These are phyloP conservation scores for Pontederia crassipes DNA, from an alignment of 176 grass and related monocot genomes.

Conservation along the genomic window DNA sequence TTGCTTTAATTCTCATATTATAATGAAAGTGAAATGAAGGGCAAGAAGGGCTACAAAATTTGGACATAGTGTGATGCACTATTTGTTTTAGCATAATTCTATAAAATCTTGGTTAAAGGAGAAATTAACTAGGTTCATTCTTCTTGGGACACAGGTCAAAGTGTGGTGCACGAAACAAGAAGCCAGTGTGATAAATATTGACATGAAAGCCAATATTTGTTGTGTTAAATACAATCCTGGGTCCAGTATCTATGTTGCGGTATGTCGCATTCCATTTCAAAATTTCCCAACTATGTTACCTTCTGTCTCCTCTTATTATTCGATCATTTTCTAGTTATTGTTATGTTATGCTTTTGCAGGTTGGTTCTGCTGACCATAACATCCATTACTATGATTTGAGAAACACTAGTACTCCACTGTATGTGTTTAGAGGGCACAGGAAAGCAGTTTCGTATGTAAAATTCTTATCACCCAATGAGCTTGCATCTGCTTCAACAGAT, in stretches of 20 bases:
- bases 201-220: conserved; percentile 99
- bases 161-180: conserved; percentile 97
- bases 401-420: conserved; percentile 60
- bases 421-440: conserved; percentile 82
- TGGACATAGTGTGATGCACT: too few relatives aligned
- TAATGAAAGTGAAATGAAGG: too few relatives aligned
- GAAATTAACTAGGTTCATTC: not conserved
- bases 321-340: conserved; percentile 14
- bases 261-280: conserved; percentile 33
- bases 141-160: conserved; percentile 57
- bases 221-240: conserved; percentile 99
- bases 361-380: conserved; percentile 91
- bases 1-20: not conserved
- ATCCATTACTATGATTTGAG: conserved; percentile 99
- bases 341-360: conserved; percentile 43
- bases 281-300: conserved; percentile 6
- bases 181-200: conserved; percentile 95
- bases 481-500: conserved; percentile 96
- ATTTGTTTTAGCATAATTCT: not conserved
- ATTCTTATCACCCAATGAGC: conserved; percentile 82
- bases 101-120: not conserved
- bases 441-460: conserved; percentile 99
- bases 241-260: conserved; percentile 72
- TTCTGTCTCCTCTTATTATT: conserved; percentile 18
- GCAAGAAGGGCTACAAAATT: too few relatives aligned